Evolutionary conservation across 352 stramenopile genomes (phyloP), one percentile per base, ranked within the genome.

Genomic region (Phytophthora sp.): DNA sequence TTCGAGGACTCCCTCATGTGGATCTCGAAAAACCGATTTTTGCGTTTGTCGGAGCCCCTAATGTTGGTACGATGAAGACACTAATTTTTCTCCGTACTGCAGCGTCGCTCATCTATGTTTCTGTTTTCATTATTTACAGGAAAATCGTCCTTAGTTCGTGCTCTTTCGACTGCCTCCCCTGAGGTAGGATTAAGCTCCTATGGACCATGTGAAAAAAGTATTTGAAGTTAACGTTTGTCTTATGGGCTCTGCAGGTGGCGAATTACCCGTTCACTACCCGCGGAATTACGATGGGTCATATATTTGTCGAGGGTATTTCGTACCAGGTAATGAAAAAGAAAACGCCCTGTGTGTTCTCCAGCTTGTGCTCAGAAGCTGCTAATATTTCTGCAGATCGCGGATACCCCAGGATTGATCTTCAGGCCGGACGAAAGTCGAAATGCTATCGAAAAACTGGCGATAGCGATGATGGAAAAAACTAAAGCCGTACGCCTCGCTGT

Each of bases 201-300:
- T n/a, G n/a, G n/a, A n/a, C n/a, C n/a, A n/a, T n/a, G n/a, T n/a
- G n/a, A n/a, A n/a, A n/a, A n/a, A n/a, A n/a, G n/a, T n/a, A n/a
- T n/a, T n/a, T n/a, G n/a, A n/a, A n/a, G n/a, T n/a, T n/a, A n/a
- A n/a, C n/a, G n/a, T n/a, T n/a, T n/a, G n/a, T n/a, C n/a, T n/a
- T n/a, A n/a, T n/a, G n/a, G n/a, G n/a, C n/a, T 61, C 9, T 52
- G 1, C 39, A 95, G 86, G 82, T 95, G 32, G 85, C 87, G 10
- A 96, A 96, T 51, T 96, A 96, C 27, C 87, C 87, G 28, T 96
- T 96, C 60, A 96, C 87, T 26, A 96, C 87, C 12, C 80, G 87
- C 17, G 87, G 85, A 30, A 94, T 96, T 46, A 94, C 87, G 7
- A 94, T 96, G 79, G 87, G 87, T 3, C 87, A 96, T 52, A 88